A percentile compares a stretch with the other conserved stretches of the same genome.
Evolutionary conservation across 176 grass and related monocot genomes (phyloP).

Genomic region (Oryza glumipatula): DNA sequence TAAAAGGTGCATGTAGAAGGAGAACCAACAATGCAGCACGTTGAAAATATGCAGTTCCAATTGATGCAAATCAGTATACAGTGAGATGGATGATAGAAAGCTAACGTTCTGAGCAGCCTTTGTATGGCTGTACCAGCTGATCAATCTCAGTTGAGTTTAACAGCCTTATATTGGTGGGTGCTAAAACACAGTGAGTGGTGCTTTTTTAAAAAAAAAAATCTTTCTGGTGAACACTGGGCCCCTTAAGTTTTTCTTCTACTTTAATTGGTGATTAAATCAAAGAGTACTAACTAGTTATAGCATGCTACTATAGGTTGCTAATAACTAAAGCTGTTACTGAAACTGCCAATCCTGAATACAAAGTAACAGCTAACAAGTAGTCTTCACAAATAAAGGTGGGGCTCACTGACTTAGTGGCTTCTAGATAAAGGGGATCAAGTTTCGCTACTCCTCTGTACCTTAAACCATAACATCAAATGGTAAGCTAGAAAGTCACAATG

Average conservation of each 20-base stretch:
- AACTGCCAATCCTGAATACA: neutral
- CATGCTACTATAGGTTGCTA: neutral
- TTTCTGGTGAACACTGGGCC: neutral
- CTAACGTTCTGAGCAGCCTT: neutral
- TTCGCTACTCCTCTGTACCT: neutral
- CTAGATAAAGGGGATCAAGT: neutral
- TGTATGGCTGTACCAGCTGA: neutral
- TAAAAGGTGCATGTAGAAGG: neutral
- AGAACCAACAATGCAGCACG: neutral
- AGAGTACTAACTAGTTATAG: neutral
- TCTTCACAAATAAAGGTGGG: constrained; percentile 10
- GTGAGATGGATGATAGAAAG: neutral
- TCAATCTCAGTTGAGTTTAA: neutral
- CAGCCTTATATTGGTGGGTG: neutral
- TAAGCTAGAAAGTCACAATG: neutral
- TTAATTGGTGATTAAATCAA: neutral
- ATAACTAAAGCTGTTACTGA: constrained; percentile 1
- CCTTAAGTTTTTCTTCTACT: neutral
- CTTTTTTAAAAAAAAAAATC: neutral
- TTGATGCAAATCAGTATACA: constrained; percentile 3
- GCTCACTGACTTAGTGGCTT: neutral
- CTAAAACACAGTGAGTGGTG: neutral
- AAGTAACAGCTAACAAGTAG: neutral
- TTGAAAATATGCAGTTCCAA: neutral
- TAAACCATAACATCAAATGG: neutral